Percentiles rank a stretch among this genome's conserved stretches.
phyloP scores from a whole-genome alignment of 352 stramenopile species.

The Blastocystis sp. region DNA sequence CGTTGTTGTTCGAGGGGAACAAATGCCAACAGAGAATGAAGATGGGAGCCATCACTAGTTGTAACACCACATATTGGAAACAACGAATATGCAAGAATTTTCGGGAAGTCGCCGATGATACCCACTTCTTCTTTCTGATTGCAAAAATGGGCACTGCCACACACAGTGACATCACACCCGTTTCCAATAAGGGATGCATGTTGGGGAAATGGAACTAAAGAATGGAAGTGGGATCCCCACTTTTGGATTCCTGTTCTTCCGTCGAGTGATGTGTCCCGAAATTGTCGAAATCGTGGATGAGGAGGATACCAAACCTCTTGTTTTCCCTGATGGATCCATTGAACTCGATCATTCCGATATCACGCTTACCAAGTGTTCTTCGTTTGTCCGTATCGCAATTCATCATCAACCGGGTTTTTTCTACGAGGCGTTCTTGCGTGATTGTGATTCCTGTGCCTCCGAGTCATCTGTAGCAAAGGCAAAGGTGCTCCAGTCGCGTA shows the following conservation, averaged over 20 bases:
- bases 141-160: not conserved
- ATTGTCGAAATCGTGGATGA: not conserved
- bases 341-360: conserved; percentile 20
- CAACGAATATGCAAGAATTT: conserved; percentile 55
- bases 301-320: not conserved
- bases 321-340: conserved; percentile 49
- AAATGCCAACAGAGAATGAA: conserved; percentile 53
- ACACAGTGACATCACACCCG: conserved; percentile 17
- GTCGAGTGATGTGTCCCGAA: not conserved
- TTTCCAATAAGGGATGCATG: not conserved
- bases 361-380: not conserved
- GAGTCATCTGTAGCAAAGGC: not conserved
- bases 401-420: conserved; percentile 35
- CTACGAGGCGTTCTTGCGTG: conserved; percentile 25
- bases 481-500: not conserved
- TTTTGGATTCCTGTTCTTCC: not conserved
- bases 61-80: not conserved
- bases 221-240: not conserved
- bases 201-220: not conserved
- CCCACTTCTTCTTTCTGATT: not conserved
- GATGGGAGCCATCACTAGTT: conserved; percentile 21
- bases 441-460: not conserved
- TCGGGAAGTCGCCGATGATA: conserved; percentile 28
- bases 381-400: not conserved
- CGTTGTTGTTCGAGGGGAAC: not conserved